Evolutionary conservation across 2,329 filamentous ascomycete species (phyloP).

Genomic region (Hypoxylon sp.): DNA sequence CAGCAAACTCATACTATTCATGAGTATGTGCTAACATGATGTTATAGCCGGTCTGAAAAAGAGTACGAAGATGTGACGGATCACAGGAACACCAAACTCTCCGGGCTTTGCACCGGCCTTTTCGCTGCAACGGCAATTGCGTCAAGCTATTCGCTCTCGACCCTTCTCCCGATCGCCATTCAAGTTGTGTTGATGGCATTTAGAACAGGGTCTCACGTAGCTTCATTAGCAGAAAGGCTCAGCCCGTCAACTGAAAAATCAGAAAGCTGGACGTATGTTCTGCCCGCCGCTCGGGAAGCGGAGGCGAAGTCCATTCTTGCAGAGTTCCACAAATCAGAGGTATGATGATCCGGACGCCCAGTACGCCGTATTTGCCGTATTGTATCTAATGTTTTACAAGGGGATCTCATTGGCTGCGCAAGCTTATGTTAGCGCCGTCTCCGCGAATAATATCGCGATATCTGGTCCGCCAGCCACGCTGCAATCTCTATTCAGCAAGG

Average conservation of each 20-base stretch:
- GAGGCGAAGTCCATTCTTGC: constrained; percentile 66
- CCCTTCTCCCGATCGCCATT: constrained; percentile 73
- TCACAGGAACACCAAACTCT: constrained; percentile 66
- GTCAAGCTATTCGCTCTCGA: constrained; percentile 72
- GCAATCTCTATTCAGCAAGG: constrained; percentile 59
- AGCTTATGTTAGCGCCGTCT: constrained; percentile 69
- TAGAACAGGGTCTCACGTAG: constrained; percentile 71
- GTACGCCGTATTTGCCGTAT: constrained; percentile 22
- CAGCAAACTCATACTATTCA: not conserved
- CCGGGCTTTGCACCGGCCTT: constrained; percentile 78
- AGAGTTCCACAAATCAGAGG: constrained; percentile 71
- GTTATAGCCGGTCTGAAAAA: constrained; percentile 65
- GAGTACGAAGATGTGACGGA: constrained; percentile 67
- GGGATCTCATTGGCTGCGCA: constrained; percentile 61
- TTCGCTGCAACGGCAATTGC: constrained; percentile 79
- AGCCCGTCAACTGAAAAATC: constrained; percentile 60
- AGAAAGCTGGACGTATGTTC: constrained; percentile 77
- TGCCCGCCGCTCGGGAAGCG: constrained; percentile 69
- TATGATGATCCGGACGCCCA: constrained; percentile 50
- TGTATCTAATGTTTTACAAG: constrained; percentile 48
- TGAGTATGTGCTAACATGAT: constrained; percentile 49
- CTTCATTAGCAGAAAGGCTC: constrained; percentile 64
- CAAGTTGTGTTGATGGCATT: constrained; percentile 77
- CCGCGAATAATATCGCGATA: constrained; percentile 64
- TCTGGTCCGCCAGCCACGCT: constrained; percentile 69